These are phyloP conservation scores for Lentinus tigrinus DNA, from an alignment of 768 basidiomycete genomes.

Conservation along the genomic window DNA sequence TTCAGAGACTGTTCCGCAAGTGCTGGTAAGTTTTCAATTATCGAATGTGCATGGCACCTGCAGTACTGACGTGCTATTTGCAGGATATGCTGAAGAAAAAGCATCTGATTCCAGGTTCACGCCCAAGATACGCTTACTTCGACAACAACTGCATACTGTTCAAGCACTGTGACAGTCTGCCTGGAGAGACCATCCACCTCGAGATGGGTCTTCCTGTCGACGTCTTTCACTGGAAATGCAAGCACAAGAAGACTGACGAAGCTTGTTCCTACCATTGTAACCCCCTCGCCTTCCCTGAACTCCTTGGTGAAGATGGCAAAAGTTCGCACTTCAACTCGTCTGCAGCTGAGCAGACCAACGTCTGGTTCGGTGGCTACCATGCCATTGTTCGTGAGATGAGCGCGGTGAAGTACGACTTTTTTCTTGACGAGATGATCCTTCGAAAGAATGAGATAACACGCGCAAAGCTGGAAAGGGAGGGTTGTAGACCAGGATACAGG, in stretches of 20 bases:
- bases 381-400: constrained; percentile 31
- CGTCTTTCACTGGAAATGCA: constrained; percentile 37
- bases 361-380: constrained; percentile 33
- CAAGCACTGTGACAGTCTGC: constrained; percentile 24
- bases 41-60: too few relatives aligned
- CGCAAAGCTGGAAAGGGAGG: neutral
- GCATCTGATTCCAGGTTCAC: too few relatives aligned
- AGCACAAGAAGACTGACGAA: constrained; percentile 30
- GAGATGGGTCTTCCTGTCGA: constrained; percentile 31
- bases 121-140: neutral
- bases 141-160: constrained; percentile 13
- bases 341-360: constrained; percentile 34
- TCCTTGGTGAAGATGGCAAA: constrained; percentile 1
- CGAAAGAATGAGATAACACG: neutral
- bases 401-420: constrained; percentile 25
- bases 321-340: constrained; percentile 36
- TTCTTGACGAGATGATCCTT: constrained; percentile 32
- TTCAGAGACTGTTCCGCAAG: constrained; percentile 18
- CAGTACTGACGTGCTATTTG: too few relatives aligned
- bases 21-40: constrained; percentile 19
- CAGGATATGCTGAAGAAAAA: too few relatives aligned
- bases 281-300: constrained; percentile 26
- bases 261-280: constrained; percentile 32
- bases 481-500: too few relatives aligned
- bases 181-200: constrained; percentile 19